Conservation (phyloP, 495 filamentous ascomycete genomes). For the Aeminium ludgeri region DNA sequence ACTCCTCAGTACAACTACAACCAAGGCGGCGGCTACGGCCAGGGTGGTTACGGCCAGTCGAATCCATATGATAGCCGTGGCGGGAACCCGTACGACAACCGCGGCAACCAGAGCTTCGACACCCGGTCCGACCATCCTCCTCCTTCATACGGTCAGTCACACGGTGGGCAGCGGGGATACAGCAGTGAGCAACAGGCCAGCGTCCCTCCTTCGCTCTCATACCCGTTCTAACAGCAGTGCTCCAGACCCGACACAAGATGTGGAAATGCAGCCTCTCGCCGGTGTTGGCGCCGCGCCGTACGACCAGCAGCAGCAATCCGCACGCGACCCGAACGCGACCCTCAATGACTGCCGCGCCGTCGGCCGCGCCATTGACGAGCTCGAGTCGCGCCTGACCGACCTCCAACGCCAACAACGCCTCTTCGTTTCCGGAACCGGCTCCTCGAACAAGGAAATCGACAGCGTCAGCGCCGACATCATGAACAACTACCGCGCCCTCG, state of each 20-base stretch:
- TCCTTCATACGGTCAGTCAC: slow-evolving; percentile 19
- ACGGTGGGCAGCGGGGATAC: slow-evolving; percentile 27
- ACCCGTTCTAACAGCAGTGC: background rate
- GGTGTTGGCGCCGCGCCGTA: slow-evolving; percentile 3
- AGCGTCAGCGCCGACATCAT: slow-evolving; percentile 52
- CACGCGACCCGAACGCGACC: slow-evolving; percentile 43
- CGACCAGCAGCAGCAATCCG: slow-evolving; percentile 7
- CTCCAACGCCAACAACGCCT: slow-evolving; percentile 41
- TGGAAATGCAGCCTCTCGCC: slow-evolving; percentile 27
- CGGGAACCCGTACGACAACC: slow-evolving; percentile 15
- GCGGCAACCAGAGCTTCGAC: slow-evolving; percentile 22
- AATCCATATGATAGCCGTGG: slow-evolving; percentile 41
- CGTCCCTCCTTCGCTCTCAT: background rate
- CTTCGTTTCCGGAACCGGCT: slow-evolving; percentile 39
- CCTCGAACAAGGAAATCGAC: slow-evolving; percentile 42
- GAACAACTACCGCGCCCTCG: slow-evolving; percentile 57
- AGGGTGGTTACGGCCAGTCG: slow-evolving; percentile 40
- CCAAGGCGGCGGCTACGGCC: background rate
- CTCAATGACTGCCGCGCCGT: slow-evolving; percentile 71
- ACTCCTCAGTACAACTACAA: slow-evolving; percentile 4
- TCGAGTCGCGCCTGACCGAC: slow-evolving; percentile 46
- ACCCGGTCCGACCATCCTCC: slow-evolving; percentile 16
- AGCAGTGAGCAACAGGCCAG: background rate
- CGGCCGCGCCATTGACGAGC: slow-evolving; percentile 54
- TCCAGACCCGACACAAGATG: slow-evolving; percentile 9